Conservation (phyloP, 352 stramenopile genomes). For the Pythium sp. region DNA sequence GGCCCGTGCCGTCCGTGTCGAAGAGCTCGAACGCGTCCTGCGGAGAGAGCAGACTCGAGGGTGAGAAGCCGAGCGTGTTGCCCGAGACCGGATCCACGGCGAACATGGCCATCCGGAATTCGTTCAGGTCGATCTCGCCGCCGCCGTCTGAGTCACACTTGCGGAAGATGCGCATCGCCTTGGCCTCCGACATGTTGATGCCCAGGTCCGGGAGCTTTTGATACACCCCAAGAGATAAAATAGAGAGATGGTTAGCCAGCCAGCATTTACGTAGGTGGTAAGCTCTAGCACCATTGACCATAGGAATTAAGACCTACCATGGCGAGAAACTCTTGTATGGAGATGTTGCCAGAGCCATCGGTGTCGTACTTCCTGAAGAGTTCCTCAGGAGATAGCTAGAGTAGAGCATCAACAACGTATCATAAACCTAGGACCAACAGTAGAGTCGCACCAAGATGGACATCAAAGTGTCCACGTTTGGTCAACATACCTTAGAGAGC, state of each 20-base stretch:
- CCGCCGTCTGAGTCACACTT: constrained; percentile 88
- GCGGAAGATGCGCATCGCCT: constrained; percentile 89
- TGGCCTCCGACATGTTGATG: constrained; percentile 86
- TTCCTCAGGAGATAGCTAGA: constrained; percentile 73
- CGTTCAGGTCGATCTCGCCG: constrained; percentile 90
- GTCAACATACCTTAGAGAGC: constrained; percentile 46
- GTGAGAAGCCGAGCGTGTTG: constrained; percentile 78
- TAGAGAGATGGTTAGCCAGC: not conserved
- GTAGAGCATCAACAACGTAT: not conserved
- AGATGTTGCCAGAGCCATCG: constrained; percentile 87
- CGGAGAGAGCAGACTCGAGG: constrained; percentile 77
- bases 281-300: not conserved
- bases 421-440: too few species aligned
- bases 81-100: constrained; percentile 84
- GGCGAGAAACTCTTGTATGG: constrained; percentile 87
- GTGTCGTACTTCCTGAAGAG: constrained; percentile 92
- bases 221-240: not conserved
- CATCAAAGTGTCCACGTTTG: not conserved
- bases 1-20: constrained; percentile 83
- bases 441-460: too few species aligned
- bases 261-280: not conserved
- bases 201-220: constrained; percentile 81
- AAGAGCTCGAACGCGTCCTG: constrained; percentile 92
- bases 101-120: constrained; percentile 94
- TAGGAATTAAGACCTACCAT: constrained; percentile 45